phyloP scores from a whole-genome alignment of 2,329 filamentous ascomycete genomes.

The Alternaria brassicicola region DNA sequence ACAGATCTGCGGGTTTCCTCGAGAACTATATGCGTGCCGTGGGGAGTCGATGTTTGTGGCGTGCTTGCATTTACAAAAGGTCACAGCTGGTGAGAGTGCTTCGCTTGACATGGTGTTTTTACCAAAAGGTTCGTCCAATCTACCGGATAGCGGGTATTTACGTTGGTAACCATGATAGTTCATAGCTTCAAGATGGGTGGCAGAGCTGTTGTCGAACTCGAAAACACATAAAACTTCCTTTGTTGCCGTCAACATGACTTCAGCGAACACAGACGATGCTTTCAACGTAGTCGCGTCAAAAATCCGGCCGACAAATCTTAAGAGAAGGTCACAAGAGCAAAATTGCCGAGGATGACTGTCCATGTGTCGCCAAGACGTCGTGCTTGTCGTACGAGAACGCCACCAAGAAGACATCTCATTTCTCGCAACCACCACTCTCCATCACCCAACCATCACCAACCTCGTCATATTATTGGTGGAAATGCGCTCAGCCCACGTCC shows the following conservation, averaged over 20 bases:
- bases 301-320: background rate
- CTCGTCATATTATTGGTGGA: background rate
- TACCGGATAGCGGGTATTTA: background rate
- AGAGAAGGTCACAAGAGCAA: background rate
- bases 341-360: slow-evolving; percentile 5
- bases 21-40: background rate
- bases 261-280: background rate
- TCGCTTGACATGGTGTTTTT: too few relatives aligned
- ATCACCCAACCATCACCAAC: background rate
- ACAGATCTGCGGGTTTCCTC: background rate
- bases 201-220: background rate
- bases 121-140: too few relatives aligned
- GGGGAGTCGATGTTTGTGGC: background rate
- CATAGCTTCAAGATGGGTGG: background rate
- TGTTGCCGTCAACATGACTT: too few relatives aligned
- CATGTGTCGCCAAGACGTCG: slow-evolving; percentile 13
- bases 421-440: background rate
- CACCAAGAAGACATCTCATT: slow-evolving; percentile 8
- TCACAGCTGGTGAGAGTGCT: background rate
- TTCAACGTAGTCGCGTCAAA: background rate
- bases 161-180: background rate
- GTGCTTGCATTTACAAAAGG: background rate
- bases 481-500: background rate
- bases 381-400: slow-evolving; percentile 13
- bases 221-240: background rate